Evolutionary conservation across 805 yeast species (phyloP).

Genomic region (Metschnikowia hibisci): DNA sequence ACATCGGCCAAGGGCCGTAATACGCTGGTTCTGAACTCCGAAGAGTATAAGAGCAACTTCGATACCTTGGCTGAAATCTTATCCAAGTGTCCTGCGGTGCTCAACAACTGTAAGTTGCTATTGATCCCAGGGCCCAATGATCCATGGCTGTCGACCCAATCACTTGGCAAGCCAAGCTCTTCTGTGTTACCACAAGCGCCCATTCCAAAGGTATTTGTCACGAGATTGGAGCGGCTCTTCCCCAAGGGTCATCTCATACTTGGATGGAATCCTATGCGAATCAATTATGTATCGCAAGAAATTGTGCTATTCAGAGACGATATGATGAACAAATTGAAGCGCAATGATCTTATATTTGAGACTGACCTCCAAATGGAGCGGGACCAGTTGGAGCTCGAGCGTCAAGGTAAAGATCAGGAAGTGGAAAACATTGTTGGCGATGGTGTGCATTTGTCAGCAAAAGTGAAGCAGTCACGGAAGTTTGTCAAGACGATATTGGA

Average conservation of each 20-base stretch:
- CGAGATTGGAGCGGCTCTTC: conserved; percentile 53
- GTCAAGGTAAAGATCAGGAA: conserved; percentile 20
- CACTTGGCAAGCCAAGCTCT: conserved; percentile 48
- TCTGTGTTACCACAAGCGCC: conserved; percentile 56
- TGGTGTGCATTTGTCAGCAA: conserved; percentile 35
- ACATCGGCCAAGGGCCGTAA: conserved; percentile 51
- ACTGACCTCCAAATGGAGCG: conserved; percentile 30
- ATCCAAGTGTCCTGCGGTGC: conserved; percentile 53
- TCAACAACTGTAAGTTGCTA: conserved; percentile 52
- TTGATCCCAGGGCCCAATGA: conserved; percentile 89
- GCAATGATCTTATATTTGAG: conserved; percentile 62
- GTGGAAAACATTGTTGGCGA: conserved; percentile 19
- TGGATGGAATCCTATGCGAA: conserved; percentile 73
- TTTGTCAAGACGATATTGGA: conserved; percentile 77
- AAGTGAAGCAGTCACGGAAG: conserved; percentile 58
- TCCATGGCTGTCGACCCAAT: conserved; percentile 80
- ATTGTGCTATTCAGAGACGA: conserved; percentile 73
- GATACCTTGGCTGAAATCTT: conserved; percentile 69
- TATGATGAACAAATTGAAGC: conserved; percentile 60
- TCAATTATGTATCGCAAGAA: conserved; percentile 82
- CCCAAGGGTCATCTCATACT: conserved; percentile 25
- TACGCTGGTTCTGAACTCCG: conserved; percentile 47
- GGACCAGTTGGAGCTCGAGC: conserved; percentile 20
- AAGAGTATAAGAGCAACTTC: conserved; percentile 61
- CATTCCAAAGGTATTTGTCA: conserved; percentile 70